Conservation (phyloP, 2,329 filamentous ascomycete genomes). For the Alternaria hordeiaustralica region DNA sequence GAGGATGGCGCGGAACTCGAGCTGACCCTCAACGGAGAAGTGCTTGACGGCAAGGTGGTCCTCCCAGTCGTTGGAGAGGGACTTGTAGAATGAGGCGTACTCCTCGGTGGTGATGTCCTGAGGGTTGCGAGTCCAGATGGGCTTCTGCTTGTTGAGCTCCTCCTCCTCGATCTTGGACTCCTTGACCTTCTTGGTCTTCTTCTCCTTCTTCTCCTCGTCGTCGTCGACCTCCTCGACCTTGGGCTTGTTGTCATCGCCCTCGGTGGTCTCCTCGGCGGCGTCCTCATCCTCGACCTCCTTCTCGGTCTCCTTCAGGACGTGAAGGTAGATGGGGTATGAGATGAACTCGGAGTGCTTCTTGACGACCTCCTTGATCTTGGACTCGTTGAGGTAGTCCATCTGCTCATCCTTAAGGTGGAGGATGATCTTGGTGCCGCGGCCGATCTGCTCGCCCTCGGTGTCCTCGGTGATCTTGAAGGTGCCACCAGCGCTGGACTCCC, state of each 20-base stretch:
- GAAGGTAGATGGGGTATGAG: constrained; percentile 99
- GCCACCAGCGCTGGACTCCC: constrained; percentile 96
- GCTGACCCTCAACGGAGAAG: constrained; percentile 99
- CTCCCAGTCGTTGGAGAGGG: constrained; percentile 99
- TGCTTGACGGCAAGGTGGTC: constrained; percentile 99
- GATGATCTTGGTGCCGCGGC: constrained; percentile 96
- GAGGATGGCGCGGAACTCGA: constrained; percentile 99
- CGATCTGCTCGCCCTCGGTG: constrained; percentile 87
- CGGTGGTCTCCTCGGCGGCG: constrained; percentile 68
- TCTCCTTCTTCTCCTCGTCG: constrained; percentile 84
- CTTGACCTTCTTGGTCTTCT: constrained; percentile 99
- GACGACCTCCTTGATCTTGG: constrained; percentile 99
- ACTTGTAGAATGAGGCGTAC: constrained; percentile 99
- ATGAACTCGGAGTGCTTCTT: constrained; percentile 99
- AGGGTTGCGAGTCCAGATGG: constrained; percentile 99
- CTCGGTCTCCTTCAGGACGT: constrained; percentile 99
- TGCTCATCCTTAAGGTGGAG: constrained; percentile 99
- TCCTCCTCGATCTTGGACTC: constrained; percentile 98
- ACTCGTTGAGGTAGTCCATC: constrained; percentile 96
- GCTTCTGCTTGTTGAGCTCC: constrained; percentile 99
- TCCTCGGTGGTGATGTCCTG: constrained; percentile 94
- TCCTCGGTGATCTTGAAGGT: constrained; percentile 94
- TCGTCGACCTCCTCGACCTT: constrained; percentile 94
- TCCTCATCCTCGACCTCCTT: constrained; percentile 98
- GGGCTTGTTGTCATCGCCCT: constrained; percentile 90